These are phyloP conservation scores for Mortierella polycephala DNA, from an alignment of 371 early-diverging fungal genomes.

Conservation along the genomic window DNA sequence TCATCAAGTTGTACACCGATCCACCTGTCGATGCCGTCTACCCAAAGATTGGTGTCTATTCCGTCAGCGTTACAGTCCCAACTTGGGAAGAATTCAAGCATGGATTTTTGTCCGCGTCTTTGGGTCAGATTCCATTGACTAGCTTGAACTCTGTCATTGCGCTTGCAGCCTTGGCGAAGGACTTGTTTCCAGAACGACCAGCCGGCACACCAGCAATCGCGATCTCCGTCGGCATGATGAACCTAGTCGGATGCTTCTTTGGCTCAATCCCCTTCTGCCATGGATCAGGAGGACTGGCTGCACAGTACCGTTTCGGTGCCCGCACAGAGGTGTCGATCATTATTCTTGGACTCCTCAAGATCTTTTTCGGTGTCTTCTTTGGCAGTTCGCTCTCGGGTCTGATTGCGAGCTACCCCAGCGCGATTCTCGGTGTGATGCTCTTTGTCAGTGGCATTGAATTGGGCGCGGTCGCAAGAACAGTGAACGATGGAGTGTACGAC, in stretches of 20 bases:
- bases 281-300: constrained; percentile 91
- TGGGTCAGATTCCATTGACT: constrained; percentile 92
- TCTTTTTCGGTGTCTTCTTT: constrained; percentile 81
- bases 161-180: constrained; percentile 79
- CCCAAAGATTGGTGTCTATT: constrained; percentile 69
- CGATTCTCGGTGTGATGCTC: constrained; percentile 88
- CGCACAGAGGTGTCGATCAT: constrained; percentile 84
- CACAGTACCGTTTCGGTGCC: constrained; percentile 94
- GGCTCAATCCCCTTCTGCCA: constrained; percentile 89
- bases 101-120: constrained; percentile 82
- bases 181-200: constrained; percentile 80
- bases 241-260: constrained; percentile 86
- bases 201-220: constrained; percentile 68
- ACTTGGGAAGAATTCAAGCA: constrained; percentile 71
- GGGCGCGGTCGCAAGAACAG: constrained; percentile 71
- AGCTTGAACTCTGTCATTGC: constrained; percentile 87
- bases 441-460: constrained; percentile 87
- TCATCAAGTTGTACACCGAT: constrained; percentile 54
- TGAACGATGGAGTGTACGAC: constrained; percentile 58
- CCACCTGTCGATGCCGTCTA: constrained; percentile 40
- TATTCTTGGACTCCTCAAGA: constrained; percentile 79
- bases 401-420: constrained; percentile 76
- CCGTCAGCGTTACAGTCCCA: constrained; percentile 68
- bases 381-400: constrained; percentile 81
- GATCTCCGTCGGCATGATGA: constrained; percentile 84